These are phyloP conservation scores for Dothistroma pini DNA, from an alignment of 2,329 filamentous ascomycete genomes.

Conservation along the genomic window DNA sequence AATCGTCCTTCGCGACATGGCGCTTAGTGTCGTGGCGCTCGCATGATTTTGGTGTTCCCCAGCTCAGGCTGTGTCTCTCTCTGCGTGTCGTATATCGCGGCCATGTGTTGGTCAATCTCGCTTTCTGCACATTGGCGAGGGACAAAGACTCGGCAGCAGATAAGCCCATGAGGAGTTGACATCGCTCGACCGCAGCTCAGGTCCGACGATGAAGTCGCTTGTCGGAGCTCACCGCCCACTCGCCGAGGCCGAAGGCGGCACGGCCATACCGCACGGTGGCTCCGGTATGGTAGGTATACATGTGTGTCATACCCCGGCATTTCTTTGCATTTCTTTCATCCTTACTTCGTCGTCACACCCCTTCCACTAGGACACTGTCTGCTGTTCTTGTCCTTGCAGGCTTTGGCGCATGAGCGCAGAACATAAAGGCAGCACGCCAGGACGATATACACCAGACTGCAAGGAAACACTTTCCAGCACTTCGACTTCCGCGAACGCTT, in stretches of 20 bases:
- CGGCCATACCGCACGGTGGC: not conserved
- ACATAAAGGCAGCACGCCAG: constrained; percentile 45
- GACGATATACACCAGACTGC: constrained; percentile 29
- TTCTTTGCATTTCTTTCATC: not conserved
- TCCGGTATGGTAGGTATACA: not conserved
- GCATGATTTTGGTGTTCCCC: too few species aligned
- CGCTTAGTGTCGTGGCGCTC: too few species aligned
- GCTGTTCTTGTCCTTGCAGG: not conserved
- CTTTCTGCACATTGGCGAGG: too few species aligned
- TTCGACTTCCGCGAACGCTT: constrained; percentile 10
- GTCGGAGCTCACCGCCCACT: not conserved
- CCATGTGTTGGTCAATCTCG: too few species aligned
- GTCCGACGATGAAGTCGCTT: not conserved
- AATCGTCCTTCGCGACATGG: too few species aligned
- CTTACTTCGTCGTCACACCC: not conserved
- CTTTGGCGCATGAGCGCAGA: constrained; percentile 26
- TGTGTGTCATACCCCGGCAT: not conserved
- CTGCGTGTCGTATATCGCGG: too few species aligned
- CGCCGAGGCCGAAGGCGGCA: constrained; percentile 1
- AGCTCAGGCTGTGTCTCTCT: too few species aligned
- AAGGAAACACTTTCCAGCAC: constrained; percentile 12
- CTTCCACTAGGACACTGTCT: not conserved
- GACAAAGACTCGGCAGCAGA: too few species aligned
- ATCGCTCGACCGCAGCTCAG: too few species aligned
- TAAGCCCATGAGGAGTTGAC: too few species aligned